Percentiles rank a stretch among this genome's conserved stretches.
Evolutionary conservation across 768 basidiomycete genomes (phyloP).

Genomic region (Boletus huronensis): DNA sequence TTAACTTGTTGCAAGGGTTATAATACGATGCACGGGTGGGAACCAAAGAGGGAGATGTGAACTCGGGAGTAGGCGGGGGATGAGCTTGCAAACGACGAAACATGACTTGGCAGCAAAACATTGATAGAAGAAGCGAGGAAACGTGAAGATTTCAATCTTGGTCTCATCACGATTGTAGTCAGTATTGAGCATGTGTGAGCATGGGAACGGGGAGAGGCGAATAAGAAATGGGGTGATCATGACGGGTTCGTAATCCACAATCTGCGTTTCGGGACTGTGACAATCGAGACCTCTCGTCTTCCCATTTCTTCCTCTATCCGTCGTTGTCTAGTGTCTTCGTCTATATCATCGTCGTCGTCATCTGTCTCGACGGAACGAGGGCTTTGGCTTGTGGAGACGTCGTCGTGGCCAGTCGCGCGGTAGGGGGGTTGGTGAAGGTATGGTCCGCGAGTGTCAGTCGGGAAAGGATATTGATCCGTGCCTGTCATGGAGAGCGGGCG

Average conservation of each 20-base stretch:
- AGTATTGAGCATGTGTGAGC: constrained; percentile 20
- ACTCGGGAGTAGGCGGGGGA: not conserved
- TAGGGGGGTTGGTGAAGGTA: constrained; percentile 68
- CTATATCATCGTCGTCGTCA: constrained; percentile 65
- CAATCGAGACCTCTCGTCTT: constrained; percentile 79
- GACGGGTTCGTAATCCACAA: constrained; percentile 72
- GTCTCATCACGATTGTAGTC: constrained; percentile 17
- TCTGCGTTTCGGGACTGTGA: constrained; percentile 70
- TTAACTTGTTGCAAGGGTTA: constrained; percentile 25
- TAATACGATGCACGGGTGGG: constrained; percentile 21
- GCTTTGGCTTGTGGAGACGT: constrained; percentile 35
- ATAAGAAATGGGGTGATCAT: constrained; percentile 20
- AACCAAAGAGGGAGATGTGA: not conserved
- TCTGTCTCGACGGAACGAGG: constrained; percentile 54
- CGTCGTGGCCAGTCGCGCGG: constrained; percentile 46
- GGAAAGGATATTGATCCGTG: constrained; percentile 44
- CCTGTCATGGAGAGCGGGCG: constrained; percentile 40
- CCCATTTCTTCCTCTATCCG: constrained; percentile 81
- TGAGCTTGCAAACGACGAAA: constrained; percentile 14
- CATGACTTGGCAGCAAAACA: constrained; percentile 13
- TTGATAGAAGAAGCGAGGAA: constrained; percentile 5
- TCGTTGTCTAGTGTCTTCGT: constrained; percentile 69
- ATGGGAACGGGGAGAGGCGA: not conserved
- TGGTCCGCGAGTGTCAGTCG: constrained; percentile 48
- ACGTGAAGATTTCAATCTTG: constrained; percentile 4